Evolutionary conservation across 371 early-diverging fungal genomes (phyloP).

Genomic region (Actinomortierella ambigua): DNA sequence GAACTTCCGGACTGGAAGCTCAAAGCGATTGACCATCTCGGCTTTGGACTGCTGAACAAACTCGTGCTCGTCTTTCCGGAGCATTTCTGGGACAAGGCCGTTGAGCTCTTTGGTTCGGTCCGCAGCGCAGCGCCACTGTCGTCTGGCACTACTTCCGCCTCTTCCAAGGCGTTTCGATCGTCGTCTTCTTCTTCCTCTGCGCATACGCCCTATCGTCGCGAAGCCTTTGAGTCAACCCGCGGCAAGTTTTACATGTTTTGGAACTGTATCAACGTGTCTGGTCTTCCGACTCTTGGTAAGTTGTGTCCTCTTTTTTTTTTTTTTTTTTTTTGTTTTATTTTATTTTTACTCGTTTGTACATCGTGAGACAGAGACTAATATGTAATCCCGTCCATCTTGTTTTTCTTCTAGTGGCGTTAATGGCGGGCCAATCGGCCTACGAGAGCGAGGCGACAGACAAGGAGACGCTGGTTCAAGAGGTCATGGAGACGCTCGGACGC

Average conservation of each 20-base stretch:
- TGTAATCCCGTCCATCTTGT: neutral
- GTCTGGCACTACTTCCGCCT: conserved; percentile 2
- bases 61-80: conserved; percentile 49
- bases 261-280: conserved; percentile 39
- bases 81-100: conserved; percentile 45
- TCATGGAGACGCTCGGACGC: conserved; percentile 25
- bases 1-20: conserved; percentile 46
- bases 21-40: conserved; percentile 40
- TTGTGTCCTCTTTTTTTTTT: neutral
- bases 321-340: neutral
- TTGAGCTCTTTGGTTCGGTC: conserved; percentile 49
- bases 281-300: conserved; percentile 40
- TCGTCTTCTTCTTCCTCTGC: too few species aligned
- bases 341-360: neutral
- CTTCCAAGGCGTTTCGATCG: too few species aligned
- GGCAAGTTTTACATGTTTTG: conserved; percentile 53
- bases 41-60: conserved; percentile 52
- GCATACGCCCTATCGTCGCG: neutral
- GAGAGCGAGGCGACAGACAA: conserved; percentile 28
- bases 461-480: conserved; percentile 29
- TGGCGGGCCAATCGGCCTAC: conserved; percentile 46
- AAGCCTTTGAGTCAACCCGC: conserved; percentile 37
- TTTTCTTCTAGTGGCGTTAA: conserved; percentile 25
- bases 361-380: neutral
- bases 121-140: conserved; percentile 18